Conservation (phyloP, 352 stramenopile genomes). For the Nothophytophthora sp. region DNA sequence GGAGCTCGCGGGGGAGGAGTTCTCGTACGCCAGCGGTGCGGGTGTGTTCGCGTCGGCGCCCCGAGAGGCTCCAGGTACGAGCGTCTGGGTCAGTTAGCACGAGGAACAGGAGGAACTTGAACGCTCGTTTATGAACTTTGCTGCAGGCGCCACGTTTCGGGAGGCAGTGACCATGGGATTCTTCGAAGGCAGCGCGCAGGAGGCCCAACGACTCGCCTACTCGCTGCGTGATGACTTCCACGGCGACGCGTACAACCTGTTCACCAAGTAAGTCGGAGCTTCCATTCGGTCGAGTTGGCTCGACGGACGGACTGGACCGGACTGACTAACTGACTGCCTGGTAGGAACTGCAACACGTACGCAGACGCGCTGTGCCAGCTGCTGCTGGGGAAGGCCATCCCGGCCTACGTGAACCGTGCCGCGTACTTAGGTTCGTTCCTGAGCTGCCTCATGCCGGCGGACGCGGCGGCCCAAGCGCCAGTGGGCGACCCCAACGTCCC, state of each 20-base stretch:
- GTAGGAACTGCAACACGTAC: slow-evolving; percentile 95
- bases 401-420: slow-evolving; percentile 91
- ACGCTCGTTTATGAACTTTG: background rate
- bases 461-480: slow-evolving; percentile 55
- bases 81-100: too few species aligned
- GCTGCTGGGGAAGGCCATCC: slow-evolving; percentile 83
- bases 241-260: slow-evolving; percentile 89
- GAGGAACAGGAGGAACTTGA: too few species aligned
- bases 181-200: slow-evolving; percentile 85
- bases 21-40: slow-evolving; percentile 90
- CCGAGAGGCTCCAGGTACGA: slow-evolving; percentile 59
- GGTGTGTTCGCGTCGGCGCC: slow-evolving; percentile 88
- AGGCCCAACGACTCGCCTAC: slow-evolving; percentile 81
- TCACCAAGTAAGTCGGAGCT: slow-evolving; percentile 63
- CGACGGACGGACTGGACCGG: too few species aligned
- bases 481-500: slow-evolving; percentile 42
- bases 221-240: slow-evolving; percentile 89
- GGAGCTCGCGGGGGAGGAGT: slow-evolving; percentile 92
- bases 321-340: background rate
- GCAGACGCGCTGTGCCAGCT: slow-evolving; percentile 85
- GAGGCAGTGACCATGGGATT: slow-evolving; percentile 89
- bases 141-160: slow-evolving; percentile 84
- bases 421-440: slow-evolving; percentile 92
- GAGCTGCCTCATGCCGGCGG: slow-evolving; percentile 73
- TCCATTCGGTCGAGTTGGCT: background rate